Conservation (phyloP, 2,329 filamentous ascomycete genomes). For the Phialocephala subalpina region DNA sequence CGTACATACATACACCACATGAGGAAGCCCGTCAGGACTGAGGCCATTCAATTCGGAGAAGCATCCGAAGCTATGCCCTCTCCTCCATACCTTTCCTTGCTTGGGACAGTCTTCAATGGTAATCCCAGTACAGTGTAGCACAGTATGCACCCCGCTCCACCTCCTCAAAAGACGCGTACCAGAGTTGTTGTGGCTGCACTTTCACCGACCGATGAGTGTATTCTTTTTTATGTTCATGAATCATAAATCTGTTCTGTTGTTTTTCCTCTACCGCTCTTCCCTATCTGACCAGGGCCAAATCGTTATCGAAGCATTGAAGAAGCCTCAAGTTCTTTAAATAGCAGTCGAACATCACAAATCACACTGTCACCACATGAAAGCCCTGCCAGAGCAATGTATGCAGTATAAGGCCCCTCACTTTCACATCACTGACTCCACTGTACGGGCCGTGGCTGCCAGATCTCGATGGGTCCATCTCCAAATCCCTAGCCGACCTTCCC, state of each 20-base stretch:
- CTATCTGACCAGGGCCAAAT: not conserved
- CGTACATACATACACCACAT: not conserved
- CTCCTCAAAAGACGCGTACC: not conserved
- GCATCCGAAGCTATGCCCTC: not conserved
- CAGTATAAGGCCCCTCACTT: not conserved
- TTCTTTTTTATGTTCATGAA: not conserved
- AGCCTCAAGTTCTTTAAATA: not conserved
- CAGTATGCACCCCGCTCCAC: not conserved
- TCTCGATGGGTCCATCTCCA: not conserved
- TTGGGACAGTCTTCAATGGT: too few species aligned
- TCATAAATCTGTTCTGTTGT: not conserved
- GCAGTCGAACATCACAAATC: not conserved
- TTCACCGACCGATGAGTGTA: not conserved
- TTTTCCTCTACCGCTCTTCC: not conserved
- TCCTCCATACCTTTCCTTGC: too few species aligned
- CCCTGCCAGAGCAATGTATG: not conserved
- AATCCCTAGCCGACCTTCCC: not conserved
- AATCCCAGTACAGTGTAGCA: too few species aligned
- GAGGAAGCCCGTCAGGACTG: not conserved
- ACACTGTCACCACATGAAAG: slow-evolving; percentile 1
- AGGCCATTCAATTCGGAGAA: not conserved
- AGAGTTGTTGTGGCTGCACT: slow-evolving; percentile 6
- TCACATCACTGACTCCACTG: not conserved
- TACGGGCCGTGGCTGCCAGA: not conserved
- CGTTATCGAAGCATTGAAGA: not conserved